Evolutionary conservation across 306 rosid genomes (phyloP).

Genomic region (Echinosophora koreensis): DNA sequence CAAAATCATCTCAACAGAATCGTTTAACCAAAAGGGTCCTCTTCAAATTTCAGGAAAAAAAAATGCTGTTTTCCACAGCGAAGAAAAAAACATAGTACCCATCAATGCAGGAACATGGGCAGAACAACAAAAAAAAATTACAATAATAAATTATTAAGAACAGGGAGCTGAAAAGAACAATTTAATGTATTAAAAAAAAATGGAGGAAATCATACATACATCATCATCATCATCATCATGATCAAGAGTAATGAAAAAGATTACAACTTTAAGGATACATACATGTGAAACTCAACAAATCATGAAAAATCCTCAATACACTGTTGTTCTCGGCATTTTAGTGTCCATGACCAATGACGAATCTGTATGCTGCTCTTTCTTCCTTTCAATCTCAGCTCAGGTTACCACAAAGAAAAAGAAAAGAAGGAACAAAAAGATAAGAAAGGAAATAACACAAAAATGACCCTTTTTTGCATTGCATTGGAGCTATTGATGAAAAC

Average conservation of each 20-base stretch:
- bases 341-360: conserved; percentile 49
- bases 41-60: conserved; percentile 1
- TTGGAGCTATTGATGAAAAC: conserved; percentile 43
- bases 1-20: conserved; percentile 20
- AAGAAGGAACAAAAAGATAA: background rate
- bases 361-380: conserved; percentile 42
- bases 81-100: background rate
- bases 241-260: conserved; percentile 35
- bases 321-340: conserved; percentile 40
- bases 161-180: background rate
- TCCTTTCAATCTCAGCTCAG: conserved; percentile 46
- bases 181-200: conserved; percentile 43
- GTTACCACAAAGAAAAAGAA: background rate
- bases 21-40: background rate
- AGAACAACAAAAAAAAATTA: background rate
- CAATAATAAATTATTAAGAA: background rate
- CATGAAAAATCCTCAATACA: conserved; percentile 45
- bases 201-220: conserved; percentile 46
- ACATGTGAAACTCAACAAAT: conserved; percentile 45
- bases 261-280: conserved; percentile 39
- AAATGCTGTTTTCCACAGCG: background rate
- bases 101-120: background rate
- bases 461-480: conserved; percentile 30
- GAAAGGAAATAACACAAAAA: conserved; percentile 21
- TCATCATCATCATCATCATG: conserved; percentile 42